Evolutionary conservation across 1,284 basidiomycete species (phyloP), one percentile per base, ranked within the genome.

Genomic region (Retiboletus flavoniger): DNA sequence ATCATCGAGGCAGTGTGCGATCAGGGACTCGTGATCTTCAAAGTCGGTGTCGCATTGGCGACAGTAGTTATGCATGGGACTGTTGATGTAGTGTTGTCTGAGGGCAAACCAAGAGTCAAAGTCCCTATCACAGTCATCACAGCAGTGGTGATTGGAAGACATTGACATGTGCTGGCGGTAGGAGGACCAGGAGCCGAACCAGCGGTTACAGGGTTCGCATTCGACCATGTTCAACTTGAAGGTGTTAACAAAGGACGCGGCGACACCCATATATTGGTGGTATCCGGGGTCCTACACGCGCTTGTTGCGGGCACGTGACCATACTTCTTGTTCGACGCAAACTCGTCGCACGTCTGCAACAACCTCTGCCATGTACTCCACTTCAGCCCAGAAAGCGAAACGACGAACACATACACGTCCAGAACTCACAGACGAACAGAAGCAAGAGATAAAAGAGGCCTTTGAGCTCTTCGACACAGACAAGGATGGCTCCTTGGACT

Each of bases 401-500:
- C 75, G 88, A 58, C 81, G 87, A 55, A 78, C 84, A 1, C 86
- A 89, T 58, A 50, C 82, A 32, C 86, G 87, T 29, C 89, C 89
- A 57, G 88, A 93, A 56, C 84, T 98, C 40, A 86, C 89, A 3
- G 95, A 98, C 54, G 95, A 98, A 70, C 95, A 98, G 72, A 91
- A 93, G 64, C 89, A 94, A 67, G 96, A 99, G 75, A 97, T 99
- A 63, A 95, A 95, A 70, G 97, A 99, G 70, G 97, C 97, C 0
- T 99, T 99, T 68, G 95, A 98, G 73, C 85, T 99, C 53, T 99
- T 99, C 69, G 97, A 99, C 75, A 93, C 94, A 32, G 96, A 99
- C 81, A 98, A 98, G 78, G 96, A 99, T 68, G 93, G 94, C n/a
- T 87, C 82, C 50, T 81, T 97, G 58, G 95, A 96, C 75, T 99